Conservation (phyloP, 192 early-diverging fungal species). For the Entomortierella beljakovae region DNA sequence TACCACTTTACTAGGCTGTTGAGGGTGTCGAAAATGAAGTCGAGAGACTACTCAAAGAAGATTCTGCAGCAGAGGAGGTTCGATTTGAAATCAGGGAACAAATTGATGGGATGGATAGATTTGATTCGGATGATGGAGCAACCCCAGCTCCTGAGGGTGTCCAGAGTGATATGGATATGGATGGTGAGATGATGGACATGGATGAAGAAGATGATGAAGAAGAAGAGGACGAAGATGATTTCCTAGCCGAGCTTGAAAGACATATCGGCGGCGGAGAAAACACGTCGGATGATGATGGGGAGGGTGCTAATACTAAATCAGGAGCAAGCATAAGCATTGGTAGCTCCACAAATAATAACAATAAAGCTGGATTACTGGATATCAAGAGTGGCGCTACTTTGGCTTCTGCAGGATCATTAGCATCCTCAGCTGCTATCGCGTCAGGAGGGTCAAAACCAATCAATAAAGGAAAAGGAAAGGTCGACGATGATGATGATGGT, state of each 20-base stretch:
- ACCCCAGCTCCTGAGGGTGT: constrained; percentile 53
- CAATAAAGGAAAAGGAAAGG: constrained; percentile 39
- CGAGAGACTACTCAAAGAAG: constrained; percentile 79
- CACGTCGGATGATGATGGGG: constrained; percentile 46
- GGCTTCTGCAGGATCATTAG: neutral
- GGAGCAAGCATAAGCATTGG: neutral
- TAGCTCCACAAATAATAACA: no score
- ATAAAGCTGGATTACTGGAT: neutral
- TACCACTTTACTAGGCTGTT: constrained; percentile 64
- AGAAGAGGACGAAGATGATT: constrained; percentile 56
- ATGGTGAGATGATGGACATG: constrained; percentile 54
- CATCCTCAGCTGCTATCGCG: neutral
- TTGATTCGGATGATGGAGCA: constrained; percentile 26
- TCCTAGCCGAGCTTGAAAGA: constrained; percentile 52
- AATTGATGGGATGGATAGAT: constrained; percentile 26
- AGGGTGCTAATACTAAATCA: neutral
- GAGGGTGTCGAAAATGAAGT: constrained; percentile 89
- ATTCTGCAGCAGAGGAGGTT: constrained; percentile 79
- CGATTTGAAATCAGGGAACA: constrained; percentile 56
- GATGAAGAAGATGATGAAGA: constrained; percentile 61
- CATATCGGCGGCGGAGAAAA: constrained; percentile 60
- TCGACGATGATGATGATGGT: constrained; percentile 56
- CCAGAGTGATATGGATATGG: constrained; percentile 57
- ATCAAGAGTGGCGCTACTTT: neutral
- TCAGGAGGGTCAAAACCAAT: neutral